A percentile compares a stretch with the other conserved stretches of the same genome.
phyloP scores from a whole-genome alignment of 495 filamentous ascomycete species.

The Hypoxylon fuscum region DNA sequence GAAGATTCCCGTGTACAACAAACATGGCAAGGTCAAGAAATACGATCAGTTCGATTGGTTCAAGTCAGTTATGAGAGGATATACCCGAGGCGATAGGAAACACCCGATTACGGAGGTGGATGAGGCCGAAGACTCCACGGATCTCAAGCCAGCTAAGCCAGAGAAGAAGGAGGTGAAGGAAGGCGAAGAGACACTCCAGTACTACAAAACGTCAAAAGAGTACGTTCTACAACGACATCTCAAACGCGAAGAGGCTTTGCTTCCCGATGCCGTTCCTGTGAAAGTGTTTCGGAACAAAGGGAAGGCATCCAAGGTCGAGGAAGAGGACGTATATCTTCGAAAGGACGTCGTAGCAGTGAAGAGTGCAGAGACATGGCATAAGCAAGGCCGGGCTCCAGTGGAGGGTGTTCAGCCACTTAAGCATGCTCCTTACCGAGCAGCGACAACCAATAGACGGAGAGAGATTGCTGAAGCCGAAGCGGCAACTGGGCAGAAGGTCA shows the following conservation, averaged over 20 bases:
- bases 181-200: conserved; percentile 83
- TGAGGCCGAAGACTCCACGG: conserved; percentile 77
- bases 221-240: conserved; percentile 89
- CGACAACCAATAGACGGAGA: conserved; percentile 86
- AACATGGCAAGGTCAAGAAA: conserved; percentile 72
- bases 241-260: conserved; percentile 89
- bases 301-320: conserved; percentile 69
- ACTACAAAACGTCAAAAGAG: conserved; percentile 84
- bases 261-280: conserved; percentile 72
- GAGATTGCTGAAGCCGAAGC: conserved; percentile 86
- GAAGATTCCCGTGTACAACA: conserved; percentile 80
- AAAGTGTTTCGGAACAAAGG: conserved; percentile 75
- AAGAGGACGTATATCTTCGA: conserved; percentile 83
- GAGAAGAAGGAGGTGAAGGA: conserved; percentile 77
- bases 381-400: conserved; percentile 84
- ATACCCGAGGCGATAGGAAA: conserved; percentile 65
- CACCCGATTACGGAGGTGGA: conserved; percentile 70
- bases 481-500: conserved; percentile 78
- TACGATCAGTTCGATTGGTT: conserved; percentile 89
- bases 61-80: conserved; percentile 75
- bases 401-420: conserved; percentile 80
- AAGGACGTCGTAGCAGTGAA: conserved; percentile 85
- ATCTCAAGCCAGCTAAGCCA: conserved; percentile 74
- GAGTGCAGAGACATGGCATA: conserved; percentile 96
- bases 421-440: conserved; percentile 86